Conservation (phyloP, 2,329 filamentous ascomycete genomes). For the Lomentospora prolificans region DNA sequence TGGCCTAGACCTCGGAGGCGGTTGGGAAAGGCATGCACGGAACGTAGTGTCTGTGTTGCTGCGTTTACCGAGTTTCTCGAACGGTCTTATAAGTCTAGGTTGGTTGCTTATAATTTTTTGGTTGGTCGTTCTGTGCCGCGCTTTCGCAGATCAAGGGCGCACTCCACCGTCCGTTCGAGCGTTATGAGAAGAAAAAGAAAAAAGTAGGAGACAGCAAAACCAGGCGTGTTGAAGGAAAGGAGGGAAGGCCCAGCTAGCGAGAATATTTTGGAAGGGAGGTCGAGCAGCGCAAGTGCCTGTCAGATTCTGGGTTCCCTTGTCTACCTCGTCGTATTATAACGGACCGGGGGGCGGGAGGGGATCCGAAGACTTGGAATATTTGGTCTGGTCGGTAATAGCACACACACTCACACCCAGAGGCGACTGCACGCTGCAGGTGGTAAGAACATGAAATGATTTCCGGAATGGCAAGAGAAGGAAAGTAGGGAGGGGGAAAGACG, state of each 20-base stretch:
- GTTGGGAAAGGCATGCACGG: slow-evolving; percentile 6
- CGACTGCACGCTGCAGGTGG: background rate
- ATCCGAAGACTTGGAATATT: slow-evolving; percentile 3
- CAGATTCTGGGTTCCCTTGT: slow-evolving; percentile 3
- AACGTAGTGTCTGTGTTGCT: slow-evolving; percentile 7
- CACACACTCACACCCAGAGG: background rate
- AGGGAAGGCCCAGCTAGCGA: slow-evolving; percentile 1
- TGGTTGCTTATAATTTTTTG: background rate
- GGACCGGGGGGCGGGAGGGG: slow-evolving; percentile 1
- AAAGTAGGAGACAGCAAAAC: background rate
- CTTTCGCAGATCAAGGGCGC: background rate
- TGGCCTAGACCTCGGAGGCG: background rate
- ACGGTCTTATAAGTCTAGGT: background rate
- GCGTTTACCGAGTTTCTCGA: background rate
- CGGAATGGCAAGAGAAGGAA: background rate
- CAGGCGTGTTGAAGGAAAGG: background rate
- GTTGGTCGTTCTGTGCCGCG: background rate
- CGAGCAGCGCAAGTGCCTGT: slow-evolving; percentile 2
- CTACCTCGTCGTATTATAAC: background rate
- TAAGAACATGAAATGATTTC: slow-evolving; percentile 1
- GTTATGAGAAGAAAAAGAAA: background rate
- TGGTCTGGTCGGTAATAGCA: slow-evolving; percentile 4
- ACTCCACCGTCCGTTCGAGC: background rate
- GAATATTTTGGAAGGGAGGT: slow-evolving; percentile 6
- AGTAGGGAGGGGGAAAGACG: background rate